These are phyloP conservation scores for Monosporozyma servazzii DNA, from an alignment of 805 yeast species.

Conservation along the genomic window DNA sequence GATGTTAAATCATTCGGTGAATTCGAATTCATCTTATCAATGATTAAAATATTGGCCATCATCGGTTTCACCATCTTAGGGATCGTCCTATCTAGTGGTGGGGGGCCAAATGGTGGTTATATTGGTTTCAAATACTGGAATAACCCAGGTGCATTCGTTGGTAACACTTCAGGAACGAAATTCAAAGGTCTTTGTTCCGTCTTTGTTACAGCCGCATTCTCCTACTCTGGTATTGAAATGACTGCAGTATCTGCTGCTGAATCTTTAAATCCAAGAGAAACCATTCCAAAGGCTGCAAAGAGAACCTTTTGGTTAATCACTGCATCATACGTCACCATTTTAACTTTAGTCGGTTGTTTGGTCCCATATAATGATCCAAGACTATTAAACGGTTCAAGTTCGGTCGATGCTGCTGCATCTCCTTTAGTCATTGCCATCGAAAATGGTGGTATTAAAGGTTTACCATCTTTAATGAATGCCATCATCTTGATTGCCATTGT, in stretches of 20 bases:
- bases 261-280: constrained; percentile 53
- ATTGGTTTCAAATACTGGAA: constrained; percentile 40
- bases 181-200: constrained; percentile 47
- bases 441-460: constrained; percentile 55
- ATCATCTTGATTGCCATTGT: constrained; percentile 59
- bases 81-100: constrained; percentile 39
- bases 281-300: constrained; percentile 66
- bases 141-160: constrained; percentile 55
- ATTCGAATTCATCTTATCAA: constrained; percentile 43
- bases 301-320: constrained; percentile 79
- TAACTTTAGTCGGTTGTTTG: constrained; percentile 51
- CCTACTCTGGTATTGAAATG: constrained; percentile 68
- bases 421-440: constrained; percentile 68
- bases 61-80: constrained; percentile 48
- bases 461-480: constrained; percentile 63
- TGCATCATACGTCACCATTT: constrained; percentile 56
- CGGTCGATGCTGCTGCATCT: constrained; percentile 54
- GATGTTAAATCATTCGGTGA: constrained; percentile 51
- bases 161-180: constrained; percentile 29
- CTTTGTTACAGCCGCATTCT: constrained; percentile 50
- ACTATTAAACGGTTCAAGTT: constrained; percentile 39
- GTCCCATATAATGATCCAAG: constrained; percentile 51
- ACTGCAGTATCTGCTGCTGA: constrained; percentile 74
- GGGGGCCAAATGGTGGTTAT: constrained; percentile 35
- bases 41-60: constrained; percentile 42